These are phyloP conservation scores for Crepidotus sp. DNA, from an alignment of 1,284 basidiomycete species.

Conservation along the genomic window DNA sequence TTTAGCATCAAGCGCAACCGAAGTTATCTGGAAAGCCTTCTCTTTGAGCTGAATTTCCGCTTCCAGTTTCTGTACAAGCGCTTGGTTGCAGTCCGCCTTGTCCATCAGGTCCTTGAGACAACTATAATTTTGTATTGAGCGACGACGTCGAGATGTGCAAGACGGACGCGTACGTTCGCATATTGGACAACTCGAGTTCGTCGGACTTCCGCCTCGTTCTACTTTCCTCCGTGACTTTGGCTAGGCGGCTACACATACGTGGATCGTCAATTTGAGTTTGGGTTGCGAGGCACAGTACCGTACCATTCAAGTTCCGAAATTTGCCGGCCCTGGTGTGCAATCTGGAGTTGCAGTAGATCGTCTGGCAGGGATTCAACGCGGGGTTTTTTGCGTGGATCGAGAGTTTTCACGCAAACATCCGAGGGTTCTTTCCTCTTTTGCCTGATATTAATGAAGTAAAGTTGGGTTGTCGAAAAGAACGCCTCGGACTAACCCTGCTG, in stretches of 20 bases:
- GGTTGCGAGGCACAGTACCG: background rate
- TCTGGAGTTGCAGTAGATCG: background rate
- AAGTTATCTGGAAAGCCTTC: background rate
- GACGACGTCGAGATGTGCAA: background rate
- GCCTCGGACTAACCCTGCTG: constrained; percentile 2
- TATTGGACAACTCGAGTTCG: constrained; percentile 1
- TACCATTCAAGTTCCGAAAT: constrained; percentile 11
- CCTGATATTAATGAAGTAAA: background rate
- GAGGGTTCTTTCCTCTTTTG: constrained; percentile 8
- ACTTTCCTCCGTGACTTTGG: background rate
- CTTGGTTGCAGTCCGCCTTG: constrained; percentile 2
- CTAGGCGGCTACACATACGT: background rate
- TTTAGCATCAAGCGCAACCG: background rate
- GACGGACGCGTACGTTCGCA: constrained; percentile 4
- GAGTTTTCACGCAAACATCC: background rate
- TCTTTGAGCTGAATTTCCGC: constrained; percentile 2
- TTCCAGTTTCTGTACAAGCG: constrained; percentile 6
- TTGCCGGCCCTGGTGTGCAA: constrained; percentile 3
- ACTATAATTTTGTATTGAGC: constrained; percentile 1
- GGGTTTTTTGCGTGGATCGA: constrained; percentile 11
- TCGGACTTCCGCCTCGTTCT: constrained; percentile 1
- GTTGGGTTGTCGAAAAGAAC: background rate
- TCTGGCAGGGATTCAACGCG: constrained; percentile 1
- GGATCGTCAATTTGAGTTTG: background rate
- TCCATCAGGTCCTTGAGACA: constrained; percentile 9